phyloP scores from a whole-genome alignment of 179 eudicot genomes.

The Beta macrorhiza region DNA sequence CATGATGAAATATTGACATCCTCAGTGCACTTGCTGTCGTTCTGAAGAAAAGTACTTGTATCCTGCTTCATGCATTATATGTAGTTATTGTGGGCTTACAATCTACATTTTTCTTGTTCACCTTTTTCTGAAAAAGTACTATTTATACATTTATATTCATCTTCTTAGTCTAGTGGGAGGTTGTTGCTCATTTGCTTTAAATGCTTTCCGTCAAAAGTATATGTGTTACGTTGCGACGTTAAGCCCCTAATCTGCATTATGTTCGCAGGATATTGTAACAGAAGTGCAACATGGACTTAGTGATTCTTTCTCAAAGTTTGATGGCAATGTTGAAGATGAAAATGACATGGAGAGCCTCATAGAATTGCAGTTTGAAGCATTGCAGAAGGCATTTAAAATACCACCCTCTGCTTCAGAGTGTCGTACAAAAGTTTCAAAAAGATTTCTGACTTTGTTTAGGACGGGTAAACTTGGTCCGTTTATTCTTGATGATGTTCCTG shows the following conservation, averaged over 20 bases:
- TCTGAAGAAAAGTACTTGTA: too few relatives aligned
- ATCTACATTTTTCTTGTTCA: too few relatives aligned
- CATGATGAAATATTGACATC: not conserved
- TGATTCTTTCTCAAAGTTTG: conserved; percentile 50
- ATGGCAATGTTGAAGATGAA: conserved; percentile 69
- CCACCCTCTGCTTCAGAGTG: conserved; percentile 76
- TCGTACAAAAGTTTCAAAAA: conserved; percentile 70
- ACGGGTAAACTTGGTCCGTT: conserved; percentile 91
- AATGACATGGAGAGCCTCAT: conserved; percentile 71
- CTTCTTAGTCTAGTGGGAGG: not conserved
- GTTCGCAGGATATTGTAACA: conserved; percentile 62
- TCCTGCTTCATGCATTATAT: not conserved
- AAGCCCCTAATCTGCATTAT: not conserved
- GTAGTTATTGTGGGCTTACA: not conserved
- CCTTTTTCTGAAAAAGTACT: not conserved
- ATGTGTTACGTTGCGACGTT: not conserved
- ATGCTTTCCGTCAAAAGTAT: not conserved
- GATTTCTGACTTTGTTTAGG: conserved; percentile 79
- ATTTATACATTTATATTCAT: not conserved
- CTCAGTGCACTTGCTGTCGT: too few relatives aligned
- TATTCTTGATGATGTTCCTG: conserved; percentile 93
- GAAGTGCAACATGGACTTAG: conserved; percentile 61
- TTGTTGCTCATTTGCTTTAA: not conserved
- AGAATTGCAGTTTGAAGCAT: conserved; percentile 72
- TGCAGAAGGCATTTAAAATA: conserved; percentile 81